phyloP scores from a whole-genome alignment of 257 asterid species.

The Echium plantagineum region DNA sequence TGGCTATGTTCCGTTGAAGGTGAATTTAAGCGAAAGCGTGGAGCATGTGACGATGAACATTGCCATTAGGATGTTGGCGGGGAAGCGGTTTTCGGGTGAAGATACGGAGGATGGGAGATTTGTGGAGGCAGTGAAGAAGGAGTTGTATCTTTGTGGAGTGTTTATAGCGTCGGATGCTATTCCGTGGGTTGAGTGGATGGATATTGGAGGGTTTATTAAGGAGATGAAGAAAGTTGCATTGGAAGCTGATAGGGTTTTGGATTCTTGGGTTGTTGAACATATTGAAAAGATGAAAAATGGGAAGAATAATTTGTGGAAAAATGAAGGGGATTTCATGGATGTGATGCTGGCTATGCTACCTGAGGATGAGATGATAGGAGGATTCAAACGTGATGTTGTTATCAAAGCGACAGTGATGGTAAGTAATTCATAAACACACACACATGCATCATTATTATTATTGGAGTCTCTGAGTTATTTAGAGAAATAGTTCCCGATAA shows the following conservation, averaged over 20 bases:
- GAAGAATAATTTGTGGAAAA: background rate
- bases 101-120: constrained; percentile 12
- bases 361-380: too few species aligned
- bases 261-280: constrained; percentile 37
- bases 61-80: constrained; percentile 26
- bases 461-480: too few species aligned
- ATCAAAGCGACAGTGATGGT: constrained; percentile 51
- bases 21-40: constrained; percentile 20
- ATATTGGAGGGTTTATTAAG: constrained; percentile 31
- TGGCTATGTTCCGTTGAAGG: background rate
- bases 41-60: constrained; percentile 36
- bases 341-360: constrained; percentile 33
- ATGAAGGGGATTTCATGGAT: constrained; percentile 31
- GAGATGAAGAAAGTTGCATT: constrained; percentile 28
- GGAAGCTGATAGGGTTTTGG: constrained; percentile 30
- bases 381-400: constrained; percentile 23
- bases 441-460: too few species aligned
- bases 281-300: constrained; percentile 10
- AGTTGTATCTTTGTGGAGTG: too few species aligned
- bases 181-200: too few species aligned
- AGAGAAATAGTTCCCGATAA: too few species aligned
- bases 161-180: too few species aligned
- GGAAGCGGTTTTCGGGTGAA: constrained; percentile 21
- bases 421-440: constrained; percentile 1
- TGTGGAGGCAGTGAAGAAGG: too few species aligned